Evolutionary conservation across 306 rosid species (phyloP), one percentile per base, ranked within the genome.

Genomic region (Sophora flavescens): DNA sequence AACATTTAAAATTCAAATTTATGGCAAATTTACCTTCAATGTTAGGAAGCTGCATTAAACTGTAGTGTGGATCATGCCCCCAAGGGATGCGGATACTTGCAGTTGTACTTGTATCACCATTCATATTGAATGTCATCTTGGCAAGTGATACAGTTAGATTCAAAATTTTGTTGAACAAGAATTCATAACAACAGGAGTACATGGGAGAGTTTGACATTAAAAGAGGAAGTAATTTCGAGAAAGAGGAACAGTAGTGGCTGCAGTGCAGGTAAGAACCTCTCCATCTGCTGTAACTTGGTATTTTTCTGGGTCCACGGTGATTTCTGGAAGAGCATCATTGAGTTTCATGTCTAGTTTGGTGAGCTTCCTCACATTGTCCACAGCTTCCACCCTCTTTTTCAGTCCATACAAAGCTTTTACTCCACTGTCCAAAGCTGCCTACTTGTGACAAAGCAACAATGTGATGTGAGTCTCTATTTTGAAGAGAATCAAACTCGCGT

Each of bases 341-440:
- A 93, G 91, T 78, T 86, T 87, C 98, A 95, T 95, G 88, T 95
- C 96, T 8, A 84, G 89, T 85, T 95, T 95, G 47, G 84, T 88
- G 38, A 95, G 92, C 12, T 62, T 84, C 84, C 96, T 89, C 26
- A 89, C 90, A 38, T 88, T 89, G 13, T 83, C 72, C 47, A 92
- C 98, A 0, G 92, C 96, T 83, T 85, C 88, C 56, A 95, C 89
- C 68, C 80, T 80, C 88, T 95, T 95, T 62, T 63, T 54, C 26
- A 95, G 91, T 64, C 93, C 88, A 22, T 92, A 95, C 32, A n/a
- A 58, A 73, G 70, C 81, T 80, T 91, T 92, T 12, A 95, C 84
- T 61, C 90, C 90, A 1, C 15, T 7, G 12, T 79, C 82, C 44
- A 78, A 71, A 36, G 97, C 97, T 38, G 68, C 93, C 96, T 94